Conservation (phyloP, 2,329 filamentous ascomycete species). For the Trichoderma sp. region DNA sequence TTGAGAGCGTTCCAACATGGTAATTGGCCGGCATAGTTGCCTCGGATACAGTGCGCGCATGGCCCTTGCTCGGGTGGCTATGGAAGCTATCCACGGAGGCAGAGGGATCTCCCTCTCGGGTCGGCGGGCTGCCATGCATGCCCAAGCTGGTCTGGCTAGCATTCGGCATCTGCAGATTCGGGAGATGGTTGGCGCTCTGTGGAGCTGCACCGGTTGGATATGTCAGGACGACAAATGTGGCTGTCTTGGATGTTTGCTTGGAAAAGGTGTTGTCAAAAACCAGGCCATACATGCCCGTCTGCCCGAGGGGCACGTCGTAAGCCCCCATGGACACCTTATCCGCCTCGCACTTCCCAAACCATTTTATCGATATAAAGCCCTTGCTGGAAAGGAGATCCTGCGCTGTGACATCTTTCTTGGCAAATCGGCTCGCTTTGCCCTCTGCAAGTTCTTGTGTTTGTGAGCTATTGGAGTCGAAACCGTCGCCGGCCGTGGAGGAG, state of each 20-base stretch:
- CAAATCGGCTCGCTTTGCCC: slow-evolving; percentile 49
- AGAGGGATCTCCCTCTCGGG: slow-evolving; percentile 46
- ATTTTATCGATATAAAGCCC: slow-evolving; percentile 71
- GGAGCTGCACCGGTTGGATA: slow-evolving; percentile 83
- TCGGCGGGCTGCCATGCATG: slow-evolving; percentile 46
- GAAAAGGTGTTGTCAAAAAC: slow-evolving; percentile 99
- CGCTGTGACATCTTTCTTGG: slow-evolving; percentile 62
- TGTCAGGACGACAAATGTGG: slow-evolving; percentile 90
- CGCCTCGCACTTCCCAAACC: slow-evolving; percentile 94
- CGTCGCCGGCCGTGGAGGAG: slow-evolving; percentile 45
- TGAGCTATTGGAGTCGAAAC: slow-evolving; percentile 50
- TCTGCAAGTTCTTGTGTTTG: slow-evolving; percentile 46
- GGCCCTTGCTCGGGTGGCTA: slow-evolving; percentile 48
- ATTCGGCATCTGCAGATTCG: slow-evolving; percentile 51
- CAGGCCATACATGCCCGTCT: slow-evolving; percentile 91
- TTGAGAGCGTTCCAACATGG: slow-evolving; percentile 82
- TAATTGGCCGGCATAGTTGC: slow-evolving; percentile 54
- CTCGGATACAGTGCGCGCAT: slow-evolving; percentile 54
- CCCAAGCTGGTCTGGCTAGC: slow-evolving; percentile 55
- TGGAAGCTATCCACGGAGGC: slow-evolving; percentile 64
- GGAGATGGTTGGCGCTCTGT: slow-evolving; percentile 71
- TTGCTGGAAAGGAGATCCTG: slow-evolving; percentile 65
- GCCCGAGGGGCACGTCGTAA: slow-evolving; percentile 71
- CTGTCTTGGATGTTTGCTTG: slow-evolving; percentile 90
- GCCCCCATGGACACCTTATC: slow-evolving; percentile 93